Conservation (phyloP, 148 eudicot genomes). For the Rhododendron henanense region DNA sequence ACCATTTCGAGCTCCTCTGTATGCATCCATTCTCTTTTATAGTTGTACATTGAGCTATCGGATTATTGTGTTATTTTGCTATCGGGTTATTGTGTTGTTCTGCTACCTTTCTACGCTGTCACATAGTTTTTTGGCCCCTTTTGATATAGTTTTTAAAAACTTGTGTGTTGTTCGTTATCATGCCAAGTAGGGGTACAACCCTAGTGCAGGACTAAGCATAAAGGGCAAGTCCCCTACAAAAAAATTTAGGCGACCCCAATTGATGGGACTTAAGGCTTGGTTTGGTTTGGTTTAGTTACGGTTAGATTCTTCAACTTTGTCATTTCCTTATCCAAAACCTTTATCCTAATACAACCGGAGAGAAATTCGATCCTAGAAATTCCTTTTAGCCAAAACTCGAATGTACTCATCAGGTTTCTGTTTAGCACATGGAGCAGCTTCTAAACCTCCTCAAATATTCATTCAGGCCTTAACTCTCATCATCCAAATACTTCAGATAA, state of each 20-base stretch:
- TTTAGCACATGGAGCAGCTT: background rate
- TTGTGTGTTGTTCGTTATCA: background rate
- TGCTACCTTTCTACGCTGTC: background rate
- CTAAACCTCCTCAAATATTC: background rate
- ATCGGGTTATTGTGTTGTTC: background rate
- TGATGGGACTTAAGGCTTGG: background rate
- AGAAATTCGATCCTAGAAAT: background rate
- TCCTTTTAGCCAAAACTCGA: background rate
- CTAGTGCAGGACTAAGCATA: background rate
- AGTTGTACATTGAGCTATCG: background rate
- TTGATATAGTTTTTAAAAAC: background rate
- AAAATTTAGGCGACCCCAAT: background rate
- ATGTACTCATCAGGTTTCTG: background rate
- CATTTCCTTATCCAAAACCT: background rate
- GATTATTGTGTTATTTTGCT: background rate
- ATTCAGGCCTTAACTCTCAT: background rate
- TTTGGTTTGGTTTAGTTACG: background rate
- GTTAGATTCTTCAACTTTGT: background rate
- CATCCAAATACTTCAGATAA: background rate
- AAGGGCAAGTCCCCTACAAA: background rate
- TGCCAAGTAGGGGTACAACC: background rate
- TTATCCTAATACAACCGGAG: background rate
- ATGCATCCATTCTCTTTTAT: conserved; percentile 23
- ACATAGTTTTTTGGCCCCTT: background rate
- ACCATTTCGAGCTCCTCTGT: conserved; percentile 98